Percentiles rank a stretch among this genome's conserved stretches.
phyloP scores from a whole-genome alignment of 2,329 filamentous ascomycete species.

The Apiospora phragmitis region DNA sequence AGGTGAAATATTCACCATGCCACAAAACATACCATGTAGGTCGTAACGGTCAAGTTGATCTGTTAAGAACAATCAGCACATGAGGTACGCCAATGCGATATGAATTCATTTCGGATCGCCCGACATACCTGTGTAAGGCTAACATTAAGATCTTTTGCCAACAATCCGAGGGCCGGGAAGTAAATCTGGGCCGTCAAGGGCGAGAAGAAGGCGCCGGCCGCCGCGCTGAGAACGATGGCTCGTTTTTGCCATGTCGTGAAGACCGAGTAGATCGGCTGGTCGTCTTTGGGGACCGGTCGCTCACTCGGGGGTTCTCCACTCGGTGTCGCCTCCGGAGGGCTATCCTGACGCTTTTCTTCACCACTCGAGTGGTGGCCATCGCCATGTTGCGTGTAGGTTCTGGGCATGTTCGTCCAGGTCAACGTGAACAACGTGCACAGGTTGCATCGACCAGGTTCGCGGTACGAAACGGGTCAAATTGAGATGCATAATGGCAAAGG shows the following conservation, averaged over 20 bases:
- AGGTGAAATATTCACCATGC: not conserved
- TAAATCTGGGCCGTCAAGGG: constrained; percentile 41
- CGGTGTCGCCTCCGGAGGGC: not conserved
- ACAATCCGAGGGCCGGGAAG: constrained; percentile 42
- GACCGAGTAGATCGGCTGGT: constrained; percentile 16
- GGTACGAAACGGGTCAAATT: not conserved
- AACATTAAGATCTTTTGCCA: constrained; percentile 42
- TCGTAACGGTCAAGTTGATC: constrained; percentile 37
- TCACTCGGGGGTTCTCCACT: constrained; percentile 13
- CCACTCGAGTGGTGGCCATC: not conserved
- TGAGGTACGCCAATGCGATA: too few relatives aligned
- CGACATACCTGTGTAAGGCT: constrained; percentile 17
- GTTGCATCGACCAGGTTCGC: not conserved
- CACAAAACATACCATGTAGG: constrained; percentile 30
- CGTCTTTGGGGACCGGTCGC: not conserved
- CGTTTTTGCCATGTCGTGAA: constrained; percentile 31
- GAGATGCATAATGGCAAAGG: not conserved
- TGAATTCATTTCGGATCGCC: not conserved
- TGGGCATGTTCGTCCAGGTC: not conserved
- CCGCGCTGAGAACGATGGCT: constrained; percentile 29
- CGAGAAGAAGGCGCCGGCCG: constrained; percentile 33
- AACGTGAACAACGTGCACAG: not conserved
- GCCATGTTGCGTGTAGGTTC: not conserved
- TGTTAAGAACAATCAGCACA: constrained; percentile 12
- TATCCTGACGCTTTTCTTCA: not conserved